These are phyloP conservation scores for Arabis hirsuta DNA, from an alignment of 345 rosid genomes.

Conservation along the genomic window DNA sequence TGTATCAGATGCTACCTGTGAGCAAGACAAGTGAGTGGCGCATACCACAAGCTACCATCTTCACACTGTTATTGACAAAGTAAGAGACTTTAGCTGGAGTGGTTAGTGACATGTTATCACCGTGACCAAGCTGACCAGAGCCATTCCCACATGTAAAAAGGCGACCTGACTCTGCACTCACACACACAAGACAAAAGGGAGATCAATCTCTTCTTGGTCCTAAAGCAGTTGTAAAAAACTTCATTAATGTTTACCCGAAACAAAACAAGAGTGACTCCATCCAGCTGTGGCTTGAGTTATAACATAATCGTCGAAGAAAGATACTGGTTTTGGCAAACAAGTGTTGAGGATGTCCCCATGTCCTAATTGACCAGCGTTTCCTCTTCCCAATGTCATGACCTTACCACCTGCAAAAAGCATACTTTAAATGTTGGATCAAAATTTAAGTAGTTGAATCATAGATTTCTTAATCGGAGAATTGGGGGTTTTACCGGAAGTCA, in stretches of 20 bases:
- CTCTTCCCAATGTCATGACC: slow-evolving; percentile 89
- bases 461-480: neutral
- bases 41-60: slow-evolving; percentile 85
- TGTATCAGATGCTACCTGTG: slow-evolving; percentile 54
- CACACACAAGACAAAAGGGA: neutral
- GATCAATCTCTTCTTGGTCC: slow-evolving; percentile 13
- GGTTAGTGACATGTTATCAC: slow-evolving; percentile 57
- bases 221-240: neutral
- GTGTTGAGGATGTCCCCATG: slow-evolving; percentile 60
- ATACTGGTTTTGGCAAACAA: slow-evolving; percentile 54
- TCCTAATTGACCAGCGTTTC: slow-evolving; percentile 93
- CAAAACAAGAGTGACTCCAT: slow-evolving; percentile 89
- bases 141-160: slow-evolving; percentile 91
- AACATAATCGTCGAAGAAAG: slow-evolving; percentile 45
- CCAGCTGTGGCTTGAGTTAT: slow-evolving; percentile 77
- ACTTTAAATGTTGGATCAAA: neutral
- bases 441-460: neutral
- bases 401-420: slow-evolving; percentile 56
- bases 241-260: slow-evolving; percentile 60
- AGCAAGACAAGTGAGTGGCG: slow-evolving; percentile 87
- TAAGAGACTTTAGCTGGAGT: slow-evolving; percentile 65
- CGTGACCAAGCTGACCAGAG: slow-evolving; percentile 96
- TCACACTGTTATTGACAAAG: slow-evolving; percentile 58
- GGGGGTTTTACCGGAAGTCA: slow-evolving; percentile 55
- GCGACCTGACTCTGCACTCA: slow-evolving; percentile 53